Conservation (phyloP, 1,284 basidiomycete genomes). For the Tilletia walkeri region DNA sequence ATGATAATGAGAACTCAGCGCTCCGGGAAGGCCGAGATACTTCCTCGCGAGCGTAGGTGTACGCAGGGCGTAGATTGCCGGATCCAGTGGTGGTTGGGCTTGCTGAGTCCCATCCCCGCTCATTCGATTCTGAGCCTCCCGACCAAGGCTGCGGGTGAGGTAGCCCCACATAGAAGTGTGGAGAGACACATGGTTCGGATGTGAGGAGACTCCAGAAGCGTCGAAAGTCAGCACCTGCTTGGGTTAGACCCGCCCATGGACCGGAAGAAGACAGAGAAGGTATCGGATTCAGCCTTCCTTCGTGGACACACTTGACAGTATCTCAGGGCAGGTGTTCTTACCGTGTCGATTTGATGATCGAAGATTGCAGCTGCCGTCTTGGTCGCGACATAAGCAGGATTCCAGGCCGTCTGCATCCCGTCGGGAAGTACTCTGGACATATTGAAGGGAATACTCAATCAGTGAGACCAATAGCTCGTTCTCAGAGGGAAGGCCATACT, state of each 20-base stretch:
- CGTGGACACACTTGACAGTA: too few relatives aligned
- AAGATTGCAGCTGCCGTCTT: slow-evolving; percentile 66
- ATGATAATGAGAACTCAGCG: slow-evolving; percentile 17
- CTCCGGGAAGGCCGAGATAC: slow-evolving; percentile 32
- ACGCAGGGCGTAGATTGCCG: slow-evolving; percentile 29
- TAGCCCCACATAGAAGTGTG: slow-evolving; percentile 1
- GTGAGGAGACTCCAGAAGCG: slow-evolving; percentile 71
- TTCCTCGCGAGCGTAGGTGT: slow-evolving; percentile 34
- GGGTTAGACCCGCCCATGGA: not conserved
- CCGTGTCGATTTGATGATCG: slow-evolving; percentile 25
- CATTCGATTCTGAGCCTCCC: not conserved
- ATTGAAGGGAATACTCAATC: not conserved
- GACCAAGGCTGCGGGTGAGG: not conserved
- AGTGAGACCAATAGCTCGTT: not conserved
- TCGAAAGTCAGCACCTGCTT: slow-evolving; percentile 90
- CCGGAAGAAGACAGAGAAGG: not conserved
- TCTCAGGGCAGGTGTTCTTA: not conserved
- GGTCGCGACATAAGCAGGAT: slow-evolving; percentile 64
- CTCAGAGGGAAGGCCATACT: slow-evolving; percentile 49
- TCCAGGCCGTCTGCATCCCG: slow-evolving; percentile 71
- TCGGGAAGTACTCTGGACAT: slow-evolving; percentile 70
- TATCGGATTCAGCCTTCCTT: too few relatives aligned
- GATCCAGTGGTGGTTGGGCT: too few relatives aligned
- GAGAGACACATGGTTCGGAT: slow-evolving; percentile 74
- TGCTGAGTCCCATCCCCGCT: too few relatives aligned